phyloP scores from a whole-genome alignment of 371 early-diverging fungal genomes.

The Basidiobolus meristosporus region DNA sequence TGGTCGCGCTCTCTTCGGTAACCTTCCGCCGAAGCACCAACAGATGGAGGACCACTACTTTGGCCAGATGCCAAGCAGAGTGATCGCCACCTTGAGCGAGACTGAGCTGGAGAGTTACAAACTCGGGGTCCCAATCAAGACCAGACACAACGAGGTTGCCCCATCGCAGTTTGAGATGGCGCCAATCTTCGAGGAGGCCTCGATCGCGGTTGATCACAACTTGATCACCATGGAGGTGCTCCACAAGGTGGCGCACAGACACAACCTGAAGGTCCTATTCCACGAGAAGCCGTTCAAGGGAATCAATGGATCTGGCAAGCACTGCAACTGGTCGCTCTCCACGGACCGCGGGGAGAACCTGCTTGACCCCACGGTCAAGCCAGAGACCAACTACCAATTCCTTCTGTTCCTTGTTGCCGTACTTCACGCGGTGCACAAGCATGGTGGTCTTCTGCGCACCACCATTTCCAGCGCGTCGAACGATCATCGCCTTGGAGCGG shows the following conservation, averaged over 20 bases:
- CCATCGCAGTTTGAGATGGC: conserved; percentile 96
- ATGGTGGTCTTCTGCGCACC: conserved; percentile 74
- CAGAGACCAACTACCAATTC: conserved; percentile 93
- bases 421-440: conserved; percentile 76
- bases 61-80: conserved; percentile 87
- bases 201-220: conserved; percentile 95
- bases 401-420: conserved; percentile 78
- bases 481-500: conserved; percentile 94
- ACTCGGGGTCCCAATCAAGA: conserved; percentile 95
- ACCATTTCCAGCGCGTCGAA: conserved; percentile 84
- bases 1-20: conserved; percentile 86
- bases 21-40: conserved; percentile 92
- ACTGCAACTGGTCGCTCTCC: conserved; percentile 96
- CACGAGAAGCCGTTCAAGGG: conserved; percentile 99
- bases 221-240: conserved; percentile 90
- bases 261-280: conserved; percentile 90
- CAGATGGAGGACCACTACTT: conserved; percentile 98
- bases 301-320: too few species aligned
- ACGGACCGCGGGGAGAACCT: conserved; percentile 92
- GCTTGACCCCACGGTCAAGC: conserved; percentile 79
- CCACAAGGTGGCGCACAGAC: conserved; percentile 90
- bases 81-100: conserved; percentile 80
- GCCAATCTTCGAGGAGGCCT: conserved; percentile 91
- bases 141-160: conserved; percentile 98
- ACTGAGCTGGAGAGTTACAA: conserved; percentile 81